Evolutionary conservation across 768 basidiomycete species (phyloP), one percentile per base, ranked within the genome.

Genomic region (Rhizopogon vulgaris): DNA sequence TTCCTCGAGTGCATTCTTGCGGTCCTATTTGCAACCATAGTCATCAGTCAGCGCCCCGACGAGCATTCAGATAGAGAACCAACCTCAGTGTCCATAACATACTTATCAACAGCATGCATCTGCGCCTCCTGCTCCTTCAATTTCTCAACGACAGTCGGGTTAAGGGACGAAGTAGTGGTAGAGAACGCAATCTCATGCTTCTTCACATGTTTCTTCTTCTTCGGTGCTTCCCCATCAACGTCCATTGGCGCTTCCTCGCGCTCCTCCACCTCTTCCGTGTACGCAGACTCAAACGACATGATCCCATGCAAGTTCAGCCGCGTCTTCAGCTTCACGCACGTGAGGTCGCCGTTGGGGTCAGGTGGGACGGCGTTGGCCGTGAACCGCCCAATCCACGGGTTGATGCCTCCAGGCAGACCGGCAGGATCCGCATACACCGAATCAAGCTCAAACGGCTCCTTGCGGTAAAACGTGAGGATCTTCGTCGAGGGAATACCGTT

Each of bases 1-100:
- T 73, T 98, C 96, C 73, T 99, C 95, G 12, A 99, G 84, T 4
- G 94, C 94, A 66, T 99, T 99, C 76, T 97, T 99, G 70, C 90
- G 85, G 71, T 98, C 90, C 92, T 95, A 14, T 30, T 3, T 51
- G 22, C 8, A 34, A 5, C 38, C n/a, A 41, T 18, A 10, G 12
- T 27, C 24, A 43, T 36, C 34, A 9, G 47, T 57, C 36, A 60
- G 56, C 49, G 49, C 37, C 24, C 25, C 36, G 6, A 0, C 17
- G 37, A 25, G 32, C 39, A 45, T 24, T 28, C 27, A 7, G 14
- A 8, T 11, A 46, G 17, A 41, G 34, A 54, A 72, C 80, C 34
- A 57, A 91, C 92, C 83, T 97, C 95, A 52, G 96, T 99, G 67
- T 99, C 96, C 75, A 84, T 82, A 48, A 99, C 95, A 56, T 98